Percentiles rank a stretch among this genome's conserved stretches.
Conservation (phyloP, 306 rosid species). For the Senna tora region DNA sequence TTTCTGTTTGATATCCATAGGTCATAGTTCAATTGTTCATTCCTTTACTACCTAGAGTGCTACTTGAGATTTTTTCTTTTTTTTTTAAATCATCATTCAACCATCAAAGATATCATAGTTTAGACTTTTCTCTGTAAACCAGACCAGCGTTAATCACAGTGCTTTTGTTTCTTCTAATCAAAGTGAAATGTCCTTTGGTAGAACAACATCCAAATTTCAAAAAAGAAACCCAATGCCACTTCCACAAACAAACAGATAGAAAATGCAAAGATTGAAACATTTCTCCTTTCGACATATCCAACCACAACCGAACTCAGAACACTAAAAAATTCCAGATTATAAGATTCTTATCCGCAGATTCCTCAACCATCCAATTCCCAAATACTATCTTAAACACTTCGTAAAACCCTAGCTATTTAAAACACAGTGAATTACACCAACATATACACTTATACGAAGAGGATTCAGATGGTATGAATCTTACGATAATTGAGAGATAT, state of each 20-base stretch:
- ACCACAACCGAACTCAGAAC: not conserved
- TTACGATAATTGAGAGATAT: constrained; percentile 73
- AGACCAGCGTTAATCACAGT: not conserved
- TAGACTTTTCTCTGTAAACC: not conserved
- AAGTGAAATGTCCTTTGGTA: not conserved
- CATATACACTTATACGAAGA: not conserved
- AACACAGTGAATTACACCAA: not conserved
- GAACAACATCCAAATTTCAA: not conserved
- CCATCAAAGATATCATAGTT: not conserved
- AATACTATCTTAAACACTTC: not conserved
- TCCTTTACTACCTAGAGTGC: not conserved
- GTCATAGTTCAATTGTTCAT: not conserved
- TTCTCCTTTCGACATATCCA: constrained; percentile 5
- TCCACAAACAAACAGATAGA: not conserved
- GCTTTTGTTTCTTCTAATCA: not conserved
- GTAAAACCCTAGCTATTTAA: constrained; percentile 12
- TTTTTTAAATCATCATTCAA: not conserved
- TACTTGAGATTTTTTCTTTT: not conserved
- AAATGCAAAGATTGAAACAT: not conserved
- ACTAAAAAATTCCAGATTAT: not conserved
- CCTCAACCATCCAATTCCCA: not conserved
- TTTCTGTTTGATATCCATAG: not conserved
- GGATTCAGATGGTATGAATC: not conserved
- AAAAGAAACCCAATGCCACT: not conserved
- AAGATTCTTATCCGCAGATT: not conserved